These are phyloP conservation scores for Colletotrichum spinosum DNA, from an alignment of 2,329 filamentous ascomycete species.

Conservation along the genomic window DNA sequence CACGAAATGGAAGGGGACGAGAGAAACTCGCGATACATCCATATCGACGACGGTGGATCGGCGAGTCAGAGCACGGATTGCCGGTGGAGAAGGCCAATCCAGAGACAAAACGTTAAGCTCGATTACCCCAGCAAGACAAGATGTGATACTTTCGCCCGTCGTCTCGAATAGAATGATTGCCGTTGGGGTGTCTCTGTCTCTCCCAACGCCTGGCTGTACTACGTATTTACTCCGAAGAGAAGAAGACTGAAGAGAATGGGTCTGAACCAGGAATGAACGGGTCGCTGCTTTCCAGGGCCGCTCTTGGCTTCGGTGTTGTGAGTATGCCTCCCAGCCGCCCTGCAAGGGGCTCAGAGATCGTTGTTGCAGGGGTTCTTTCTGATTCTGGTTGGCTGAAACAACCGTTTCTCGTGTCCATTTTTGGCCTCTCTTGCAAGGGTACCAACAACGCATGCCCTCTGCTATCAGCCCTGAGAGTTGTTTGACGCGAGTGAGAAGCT, in stretches of 20 bases:
- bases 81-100: conserved; percentile 28
- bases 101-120: conserved; percentile 28
- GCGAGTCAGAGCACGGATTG: conserved; percentile 26
- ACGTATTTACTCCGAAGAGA: conserved; percentile 17
- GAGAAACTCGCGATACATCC: conserved; percentile 6
- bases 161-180: conserved; percentile 33
- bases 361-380: conserved; percentile 30
- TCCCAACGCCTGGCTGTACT: conserved; percentile 15
- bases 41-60: conserved; percentile 8
- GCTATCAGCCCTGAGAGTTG: conserved; percentile 21
- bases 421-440: conserved; percentile 32
- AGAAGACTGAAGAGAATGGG: too few relatives aligned
- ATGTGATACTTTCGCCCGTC: conserved; percentile 10
- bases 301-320: conserved; percentile 19
- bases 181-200: conserved; percentile 22
- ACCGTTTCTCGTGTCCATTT: conserved; percentile 40
- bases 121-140: conserved; percentile 22
- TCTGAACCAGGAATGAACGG: background rate
- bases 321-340: conserved; percentile 14
- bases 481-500: conserved; percentile 18
- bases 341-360: conserved; percentile 37
- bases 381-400: conserved; percentile 38
- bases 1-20: background rate
- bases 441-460: conserved; percentile 25
- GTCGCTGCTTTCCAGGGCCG: conserved; percentile 23